Percentiles rank a stretch among this genome's conserved stretches.
These are phyloP conservation scores for Arthroderma uncinatum DNA, from an alignment of 2,329 filamentous ascomycete genomes.

Conservation along the genomic window DNA sequence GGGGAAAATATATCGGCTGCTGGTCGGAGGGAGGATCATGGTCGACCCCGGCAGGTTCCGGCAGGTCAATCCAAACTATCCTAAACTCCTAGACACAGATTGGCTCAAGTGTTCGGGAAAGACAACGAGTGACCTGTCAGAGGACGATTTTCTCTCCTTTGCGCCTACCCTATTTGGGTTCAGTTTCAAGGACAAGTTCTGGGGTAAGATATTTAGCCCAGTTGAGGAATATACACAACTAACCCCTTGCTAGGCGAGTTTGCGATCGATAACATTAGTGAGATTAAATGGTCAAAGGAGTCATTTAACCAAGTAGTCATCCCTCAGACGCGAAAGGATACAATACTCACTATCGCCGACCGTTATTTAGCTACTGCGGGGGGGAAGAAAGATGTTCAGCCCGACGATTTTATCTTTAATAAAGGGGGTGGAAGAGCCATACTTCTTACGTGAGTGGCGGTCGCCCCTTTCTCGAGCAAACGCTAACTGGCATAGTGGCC, in stretches of 20 bases:
- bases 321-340: not conserved
- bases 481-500: constrained; percentile 6
- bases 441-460: not conserved
- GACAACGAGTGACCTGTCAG: not conserved
- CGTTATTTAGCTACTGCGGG: not conserved
- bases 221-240: not conserved
- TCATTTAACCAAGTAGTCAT: not conserved
- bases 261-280: not conserved
- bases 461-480: not conserved
- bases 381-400: not conserved
- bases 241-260: not conserved
- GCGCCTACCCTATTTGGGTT: not conserved
- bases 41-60: not conserved
- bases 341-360: not conserved
- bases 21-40: not conserved
- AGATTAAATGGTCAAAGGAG: not conserved
- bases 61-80: not conserved
- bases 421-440: not conserved
- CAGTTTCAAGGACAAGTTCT: not conserved
- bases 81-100: not conserved
- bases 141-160: not conserved
- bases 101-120: not conserved
- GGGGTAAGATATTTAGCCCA: not conserved
- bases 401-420: not conserved
- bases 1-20: not conserved